A percentile compares a stretch with the other conserved stretches of the same genome.
Conservation (phyloP, 805 yeast genomes). For the Ogataea saltuana region DNA sequence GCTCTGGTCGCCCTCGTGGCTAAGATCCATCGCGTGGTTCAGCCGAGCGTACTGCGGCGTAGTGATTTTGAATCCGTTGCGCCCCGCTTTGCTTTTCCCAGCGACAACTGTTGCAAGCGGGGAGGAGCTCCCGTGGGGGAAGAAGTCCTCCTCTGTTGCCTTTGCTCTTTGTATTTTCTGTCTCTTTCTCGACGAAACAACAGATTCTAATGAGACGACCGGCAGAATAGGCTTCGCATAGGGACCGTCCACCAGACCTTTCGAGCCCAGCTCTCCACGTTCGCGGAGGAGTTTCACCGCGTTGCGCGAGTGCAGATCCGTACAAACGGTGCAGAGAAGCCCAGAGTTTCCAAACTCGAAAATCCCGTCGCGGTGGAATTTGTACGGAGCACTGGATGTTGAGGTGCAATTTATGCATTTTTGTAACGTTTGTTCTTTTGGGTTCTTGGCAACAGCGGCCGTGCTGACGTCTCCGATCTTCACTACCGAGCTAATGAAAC, state of each 20-base stretch:
- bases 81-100: constrained; percentile 10
- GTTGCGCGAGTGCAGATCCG: constrained; percentile 24
- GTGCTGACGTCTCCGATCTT: constrained; percentile 32
- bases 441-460: constrained; percentile 14
- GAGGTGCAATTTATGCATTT: constrained; percentile 37
- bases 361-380: constrained; percentile 35
- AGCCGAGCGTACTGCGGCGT: neutral
- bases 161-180: constrained; percentile 10
- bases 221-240: constrained; percentile 18
- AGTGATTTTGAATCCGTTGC: too few species aligned
- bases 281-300: constrained; percentile 30
- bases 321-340: constrained; percentile 33
- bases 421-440: constrained; percentile 13
- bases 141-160: constrained; percentile 8
- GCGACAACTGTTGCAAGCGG: constrained; percentile 14
- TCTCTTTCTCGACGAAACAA: constrained; percentile 18
- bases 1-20: neutral
- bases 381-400: constrained; percentile 33
- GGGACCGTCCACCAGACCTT: constrained; percentile 37
- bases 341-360: constrained; percentile 39
- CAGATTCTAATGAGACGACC: constrained; percentile 6
- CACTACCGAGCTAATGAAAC: constrained; percentile 34
- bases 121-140: constrained; percentile 12
- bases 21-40: neutral
- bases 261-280: constrained; percentile 36